These are phyloP conservation scores for Trichoderma harzianum DNA, from an alignment of 2,329 filamentous ascomycete genomes.

Conservation along the genomic window DNA sequence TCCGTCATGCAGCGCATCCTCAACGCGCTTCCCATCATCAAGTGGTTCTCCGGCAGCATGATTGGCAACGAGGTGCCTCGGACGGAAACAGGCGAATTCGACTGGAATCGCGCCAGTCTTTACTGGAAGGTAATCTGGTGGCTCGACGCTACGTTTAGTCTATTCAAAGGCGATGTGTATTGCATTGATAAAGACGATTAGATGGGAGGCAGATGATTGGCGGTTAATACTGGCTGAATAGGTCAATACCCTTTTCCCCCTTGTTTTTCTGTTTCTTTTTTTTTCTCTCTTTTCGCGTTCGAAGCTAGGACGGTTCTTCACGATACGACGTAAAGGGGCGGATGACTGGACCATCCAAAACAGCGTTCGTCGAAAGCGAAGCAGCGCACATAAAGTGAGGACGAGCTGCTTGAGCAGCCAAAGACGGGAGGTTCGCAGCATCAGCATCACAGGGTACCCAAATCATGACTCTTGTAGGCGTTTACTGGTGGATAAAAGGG, in stretches of 20 bases:
- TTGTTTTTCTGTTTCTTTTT: not conserved
- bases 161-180: slow-evolving; percentile 58
- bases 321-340: not conserved
- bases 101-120: slow-evolving; percentile 64
- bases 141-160: slow-evolving; percentile 55
- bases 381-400: not conserved
- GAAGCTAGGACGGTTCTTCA: not conserved
- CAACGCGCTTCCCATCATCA: slow-evolving; percentile 64
- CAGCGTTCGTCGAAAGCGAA: not conserved
- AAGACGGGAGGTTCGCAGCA: not conserved
- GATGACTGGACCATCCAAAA: not conserved
- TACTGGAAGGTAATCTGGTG: slow-evolving; percentile 67
- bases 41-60: slow-evolving; percentile 68
- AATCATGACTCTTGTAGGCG: slow-evolving; percentile 11
- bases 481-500: slow-evolving; percentile 1
- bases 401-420: not conserved
- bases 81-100: slow-evolving; percentile 71
- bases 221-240: not conserved
- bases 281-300: not conserved
- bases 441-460: slow-evolving; percentile 1
- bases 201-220: not conserved
- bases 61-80: slow-evolving; percentile 74
- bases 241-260: not conserved
- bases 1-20: slow-evolving; percentile 62
- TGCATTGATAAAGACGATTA: slow-evolving; percentile 58